phyloP scores from a whole-genome alignment of 208 protist species.

The Trichomonas vaginalis region DNA sequence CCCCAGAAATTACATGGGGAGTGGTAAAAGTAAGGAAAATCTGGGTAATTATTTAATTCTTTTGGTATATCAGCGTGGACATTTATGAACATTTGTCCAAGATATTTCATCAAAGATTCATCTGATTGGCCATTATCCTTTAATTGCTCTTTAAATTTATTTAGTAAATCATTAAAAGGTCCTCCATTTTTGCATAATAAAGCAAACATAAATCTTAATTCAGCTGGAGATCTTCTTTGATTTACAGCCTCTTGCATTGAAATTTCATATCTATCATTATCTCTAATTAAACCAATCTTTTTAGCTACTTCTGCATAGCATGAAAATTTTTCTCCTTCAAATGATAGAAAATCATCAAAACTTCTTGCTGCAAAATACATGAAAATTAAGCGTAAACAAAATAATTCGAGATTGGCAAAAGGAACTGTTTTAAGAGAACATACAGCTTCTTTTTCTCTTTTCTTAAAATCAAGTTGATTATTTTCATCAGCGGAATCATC shows the following conservation, averaged over 20 bases:
- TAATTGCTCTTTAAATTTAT: neutral
- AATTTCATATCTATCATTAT: neutral
- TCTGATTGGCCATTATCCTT: neutral
- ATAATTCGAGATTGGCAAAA: neutral
- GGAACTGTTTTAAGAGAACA: neutral
- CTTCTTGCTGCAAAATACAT: neutral
- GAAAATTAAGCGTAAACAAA: neutral
- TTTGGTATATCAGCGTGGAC: too few relatives aligned
- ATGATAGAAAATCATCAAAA: neutral
- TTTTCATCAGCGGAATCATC: neutral
- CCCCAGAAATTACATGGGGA: too few relatives aligned
- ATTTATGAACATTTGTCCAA: too few relatives aligned
- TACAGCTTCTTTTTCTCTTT: neutral
- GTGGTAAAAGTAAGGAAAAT: too few relatives aligned
- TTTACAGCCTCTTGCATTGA: neutral
- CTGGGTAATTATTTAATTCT: too few relatives aligned
- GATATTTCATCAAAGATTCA: too few relatives aligned
- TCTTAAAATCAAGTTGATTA: neutral
- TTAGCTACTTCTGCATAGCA: neutral
- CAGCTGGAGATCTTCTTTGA: neutral
- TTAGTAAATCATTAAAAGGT: neutral
- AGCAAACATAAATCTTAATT: neutral
- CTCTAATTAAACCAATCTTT: neutral
- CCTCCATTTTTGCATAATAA: neutral
- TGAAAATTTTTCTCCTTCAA: neutral